Conservation (phyloP, 257 asterid genomes). For the Gardenia jasminoides region DNA sequence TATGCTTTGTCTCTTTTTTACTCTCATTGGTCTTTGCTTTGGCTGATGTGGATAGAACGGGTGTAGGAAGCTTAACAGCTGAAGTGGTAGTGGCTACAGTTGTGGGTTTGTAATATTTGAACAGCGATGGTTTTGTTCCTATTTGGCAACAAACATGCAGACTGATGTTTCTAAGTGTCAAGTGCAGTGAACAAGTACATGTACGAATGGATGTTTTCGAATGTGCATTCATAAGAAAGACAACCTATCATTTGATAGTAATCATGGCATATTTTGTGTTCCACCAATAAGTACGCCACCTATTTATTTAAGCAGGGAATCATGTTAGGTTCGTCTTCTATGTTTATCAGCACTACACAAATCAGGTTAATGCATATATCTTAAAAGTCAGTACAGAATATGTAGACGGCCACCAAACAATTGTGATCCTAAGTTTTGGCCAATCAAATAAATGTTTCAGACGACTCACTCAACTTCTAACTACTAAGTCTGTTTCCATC, state of each 20-base stretch:
- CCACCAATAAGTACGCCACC: not conserved
- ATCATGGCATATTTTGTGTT: not conserved
- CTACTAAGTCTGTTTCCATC: no score
- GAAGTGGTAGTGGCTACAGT: constrained; percentile 66
- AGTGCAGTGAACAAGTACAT: not conserved
- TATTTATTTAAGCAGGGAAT: not conserved
- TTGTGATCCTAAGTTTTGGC: no score
- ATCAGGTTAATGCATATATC: not conserved
- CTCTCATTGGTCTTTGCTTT: constrained; percentile 80
- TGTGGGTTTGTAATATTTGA: constrained; percentile 84
- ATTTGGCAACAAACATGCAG: not conserved
- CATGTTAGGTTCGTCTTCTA: not conserved
- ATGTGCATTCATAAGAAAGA: no score
- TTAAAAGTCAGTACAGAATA: not conserved
- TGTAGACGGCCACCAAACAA: no score
- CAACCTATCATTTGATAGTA: not conserved
- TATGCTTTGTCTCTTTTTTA: constrained; percentile 81
- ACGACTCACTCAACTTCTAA: no score
- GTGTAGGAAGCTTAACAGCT: constrained; percentile 84
- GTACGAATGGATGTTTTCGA: no score
- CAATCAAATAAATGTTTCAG: no score
- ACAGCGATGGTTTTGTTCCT: constrained; percentile 87
- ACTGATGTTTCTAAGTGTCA: not conserved
- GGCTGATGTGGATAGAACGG: constrained; percentile 85
- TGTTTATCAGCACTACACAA: not conserved